A percentile compares a stretch with the other conserved stretches of the same genome.
Evolutionary conservation across 495 filamentous ascomycete species (phyloP).

Genomic region (Entonaema liquescens): DNA sequence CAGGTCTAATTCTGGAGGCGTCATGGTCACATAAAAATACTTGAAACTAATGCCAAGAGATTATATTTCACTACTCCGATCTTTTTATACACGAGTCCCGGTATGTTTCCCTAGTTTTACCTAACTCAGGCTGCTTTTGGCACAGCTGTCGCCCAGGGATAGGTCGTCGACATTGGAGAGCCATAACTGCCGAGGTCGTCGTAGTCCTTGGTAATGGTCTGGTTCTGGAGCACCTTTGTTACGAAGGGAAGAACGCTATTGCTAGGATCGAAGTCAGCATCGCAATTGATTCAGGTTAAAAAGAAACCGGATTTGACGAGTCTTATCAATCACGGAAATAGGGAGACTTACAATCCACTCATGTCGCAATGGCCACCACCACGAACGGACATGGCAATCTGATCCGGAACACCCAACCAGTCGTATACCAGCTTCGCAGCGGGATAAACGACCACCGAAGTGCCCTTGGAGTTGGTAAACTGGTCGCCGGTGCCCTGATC

Average conservation of each 20-base stretch:
- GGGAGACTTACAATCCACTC: conserved; percentile 60
- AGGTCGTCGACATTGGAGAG: conserved; percentile 57
- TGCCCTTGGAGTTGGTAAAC: conserved; percentile 62
- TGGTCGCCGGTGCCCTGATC: conserved; percentile 60
- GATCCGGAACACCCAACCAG: conserved; percentile 58
- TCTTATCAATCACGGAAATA: no score
- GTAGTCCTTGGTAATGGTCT: conserved; percentile 57
- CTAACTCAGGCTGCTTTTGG: conserved; percentile 42
- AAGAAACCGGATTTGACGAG: not conserved
- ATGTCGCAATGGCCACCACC: conserved; percentile 61
- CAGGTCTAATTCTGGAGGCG: not conserved
- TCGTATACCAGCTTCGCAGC: conserved; percentile 62
- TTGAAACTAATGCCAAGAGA: conserved; percentile 1
- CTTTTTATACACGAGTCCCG: not conserved
- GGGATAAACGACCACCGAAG: conserved; percentile 58
- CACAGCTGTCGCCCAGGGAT: conserved; percentile 56
- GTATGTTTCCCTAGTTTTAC: not conserved
- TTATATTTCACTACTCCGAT: conserved; percentile 9
- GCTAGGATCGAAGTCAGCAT: conserved; percentile 41
- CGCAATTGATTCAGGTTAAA: not conserved
- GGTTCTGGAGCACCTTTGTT: conserved; percentile 59
- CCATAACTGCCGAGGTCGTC: conserved; percentile 56
- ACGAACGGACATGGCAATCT: conserved; percentile 60
- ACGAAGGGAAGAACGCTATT: conserved; percentile 61
- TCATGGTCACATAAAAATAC: conserved; percentile 18